These are phyloP conservation scores for Setomelanomma holmii DNA, from an alignment of 2,329 filamentous ascomycete species.

Conservation along the genomic window DNA sequence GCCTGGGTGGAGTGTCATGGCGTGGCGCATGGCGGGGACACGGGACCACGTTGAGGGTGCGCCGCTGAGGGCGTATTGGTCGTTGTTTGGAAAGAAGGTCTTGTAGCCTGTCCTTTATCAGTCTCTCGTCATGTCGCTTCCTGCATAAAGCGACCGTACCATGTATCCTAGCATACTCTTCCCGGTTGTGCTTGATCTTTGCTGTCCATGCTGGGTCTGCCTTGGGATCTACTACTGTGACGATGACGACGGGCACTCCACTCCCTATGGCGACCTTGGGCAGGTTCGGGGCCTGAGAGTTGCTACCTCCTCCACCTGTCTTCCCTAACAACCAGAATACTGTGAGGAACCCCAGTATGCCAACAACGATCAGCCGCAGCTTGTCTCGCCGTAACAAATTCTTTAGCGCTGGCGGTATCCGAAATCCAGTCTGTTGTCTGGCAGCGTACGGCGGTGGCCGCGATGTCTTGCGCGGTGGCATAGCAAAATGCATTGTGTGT, in stretches of 20 bases:
- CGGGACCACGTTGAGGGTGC: slow-evolving; percentile 71
- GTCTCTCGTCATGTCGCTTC: not conserved
- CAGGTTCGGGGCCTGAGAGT: slow-evolving; percentile 22
- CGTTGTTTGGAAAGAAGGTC: slow-evolving; percentile 79
- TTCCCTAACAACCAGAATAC: slow-evolving; percentile 47
- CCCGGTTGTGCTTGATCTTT: slow-evolving; percentile 80
- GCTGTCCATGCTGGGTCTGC: slow-evolving; percentile 72
- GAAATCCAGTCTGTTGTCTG: slow-evolving; percentile 56
- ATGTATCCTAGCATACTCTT: slow-evolving; percentile 83
- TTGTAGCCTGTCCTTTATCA: slow-evolving; percentile 71
- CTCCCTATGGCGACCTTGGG: slow-evolving; percentile 52
- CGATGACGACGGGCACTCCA: slow-evolving; percentile 70
- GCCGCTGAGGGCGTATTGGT: slow-evolving; percentile 74
- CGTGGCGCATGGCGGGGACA: slow-evolving; percentile 87
- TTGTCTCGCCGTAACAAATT: slow-evolving; percentile 64
- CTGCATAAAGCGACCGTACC: slow-evolving; percentile 59
- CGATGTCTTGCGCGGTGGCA: slow-evolving; percentile 84
- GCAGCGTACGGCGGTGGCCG: slow-evolving; percentile 74
- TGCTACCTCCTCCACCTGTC: slow-evolving; percentile 26
- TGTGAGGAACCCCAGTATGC: slow-evolving; percentile 62
- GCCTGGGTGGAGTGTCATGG: slow-evolving; percentile 79
- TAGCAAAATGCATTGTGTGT: slow-evolving; percentile 78
- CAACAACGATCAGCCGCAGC: slow-evolving; percentile 63
- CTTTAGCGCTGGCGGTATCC: slow-evolving; percentile 56
- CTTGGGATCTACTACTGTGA: slow-evolving; percentile 80